These are phyloP conservation scores for Paramecium octaurelia DNA, from an alignment of 73 alveolate genomes.

Conservation along the genomic window DNA sequence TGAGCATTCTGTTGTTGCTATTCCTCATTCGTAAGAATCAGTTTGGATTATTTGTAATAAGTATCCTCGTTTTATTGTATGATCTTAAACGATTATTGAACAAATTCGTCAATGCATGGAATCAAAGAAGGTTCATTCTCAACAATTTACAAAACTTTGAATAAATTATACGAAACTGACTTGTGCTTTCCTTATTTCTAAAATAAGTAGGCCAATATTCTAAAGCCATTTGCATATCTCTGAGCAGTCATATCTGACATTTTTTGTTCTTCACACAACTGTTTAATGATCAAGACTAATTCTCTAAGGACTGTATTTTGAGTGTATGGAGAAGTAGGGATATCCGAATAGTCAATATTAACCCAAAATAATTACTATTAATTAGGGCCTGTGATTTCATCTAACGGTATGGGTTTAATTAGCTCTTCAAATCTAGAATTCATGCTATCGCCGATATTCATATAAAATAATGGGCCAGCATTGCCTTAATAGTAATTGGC, in stretches of 20 bases:
- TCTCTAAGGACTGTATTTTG: neutral
- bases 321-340: neutral
- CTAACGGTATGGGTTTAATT: neutral
- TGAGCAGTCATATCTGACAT: neutral
- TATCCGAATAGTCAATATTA: neutral
- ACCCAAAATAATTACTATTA: neutral
- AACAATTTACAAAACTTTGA: neutral
- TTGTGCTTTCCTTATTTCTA: neutral
- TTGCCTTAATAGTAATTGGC: neutral
- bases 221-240: constrained; percentile 26
- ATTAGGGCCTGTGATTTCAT: neutral
- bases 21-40: neutral
- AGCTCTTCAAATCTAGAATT: neutral
- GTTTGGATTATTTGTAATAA: neutral
- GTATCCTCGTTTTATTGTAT: neutral
- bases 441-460: neutral
- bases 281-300: neutral
- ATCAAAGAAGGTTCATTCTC: neutral
- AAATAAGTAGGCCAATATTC: neutral
- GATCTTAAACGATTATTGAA: neutral
- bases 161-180: neutral
- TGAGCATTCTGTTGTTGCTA: neutral
- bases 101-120: neutral
- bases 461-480: neutral
- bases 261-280: neutral